phyloP scores from a whole-genome alignment of 345 rosid genomes.

The Turnera subulata region DNA sequence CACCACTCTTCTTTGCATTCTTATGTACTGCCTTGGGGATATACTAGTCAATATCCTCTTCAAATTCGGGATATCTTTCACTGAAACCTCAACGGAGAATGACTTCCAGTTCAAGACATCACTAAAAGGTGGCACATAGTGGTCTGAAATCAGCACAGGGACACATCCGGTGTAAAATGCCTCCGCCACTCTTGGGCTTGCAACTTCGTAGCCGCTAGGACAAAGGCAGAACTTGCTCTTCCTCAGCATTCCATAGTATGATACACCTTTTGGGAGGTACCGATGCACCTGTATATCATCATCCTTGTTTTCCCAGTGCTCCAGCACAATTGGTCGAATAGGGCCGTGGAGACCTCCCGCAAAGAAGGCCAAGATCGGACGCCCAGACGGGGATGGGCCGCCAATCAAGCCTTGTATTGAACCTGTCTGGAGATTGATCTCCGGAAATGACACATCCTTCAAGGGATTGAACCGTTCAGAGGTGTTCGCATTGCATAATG shows the following conservation, averaged over 20 bases:
- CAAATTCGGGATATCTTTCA: conserved; percentile 64
- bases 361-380: conserved; percentile 79
- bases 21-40: conserved; percentile 69
- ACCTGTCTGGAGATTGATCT: conserved; percentile 67
- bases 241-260: conserved; percentile 71
- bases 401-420: conserved; percentile 54
- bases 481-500: conserved; percentile 84
- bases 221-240: conserved; percentile 80
- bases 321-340: conserved; percentile 67
- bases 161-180: conserved; percentile 85
- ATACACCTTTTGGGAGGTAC: conserved; percentile 67
- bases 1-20: conserved; percentile 74
- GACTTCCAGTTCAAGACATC: conserved; percentile 82
- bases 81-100: conserved; percentile 63
- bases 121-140: conserved; percentile 81
- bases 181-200: conserved; percentile 81
- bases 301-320: conserved; percentile 85
- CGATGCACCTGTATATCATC: conserved; percentile 54
- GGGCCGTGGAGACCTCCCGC: conserved; percentile 98
- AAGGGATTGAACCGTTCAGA: conserved; percentile 74
- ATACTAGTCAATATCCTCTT: conserved; percentile 54
- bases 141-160: conserved; percentile 75
- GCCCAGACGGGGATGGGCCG: conserved; percentile 71
- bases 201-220: conserved; percentile 94
- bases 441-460: conserved; percentile 81